Evolutionary conservation across 1,284 basidiomycete genomes (phyloP).

Genomic region (Vanrija humicola): DNA sequence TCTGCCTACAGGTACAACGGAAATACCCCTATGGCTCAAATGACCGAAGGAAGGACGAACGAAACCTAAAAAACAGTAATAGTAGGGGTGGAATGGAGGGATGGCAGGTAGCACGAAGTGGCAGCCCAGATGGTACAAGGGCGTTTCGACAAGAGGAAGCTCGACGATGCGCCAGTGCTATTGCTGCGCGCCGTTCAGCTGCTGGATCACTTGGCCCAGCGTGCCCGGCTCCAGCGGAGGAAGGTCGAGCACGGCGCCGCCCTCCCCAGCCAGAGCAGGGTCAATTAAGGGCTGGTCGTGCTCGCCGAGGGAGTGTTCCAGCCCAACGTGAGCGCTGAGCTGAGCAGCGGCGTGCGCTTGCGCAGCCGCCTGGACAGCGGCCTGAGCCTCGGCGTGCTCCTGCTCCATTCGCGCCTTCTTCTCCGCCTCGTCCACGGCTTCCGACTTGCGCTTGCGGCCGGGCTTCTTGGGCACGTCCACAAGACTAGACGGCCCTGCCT

Average conservation of each 20-base stretch:
- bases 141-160: background rate
- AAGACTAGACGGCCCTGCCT: constrained; percentile 2
- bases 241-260: constrained; percentile 9
- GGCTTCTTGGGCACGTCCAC: constrained; percentile 13
- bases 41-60: background rate
- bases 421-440: constrained; percentile 11
- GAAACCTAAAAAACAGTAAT: background rate
- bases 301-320: background rate
- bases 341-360: constrained; percentile 7
- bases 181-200: constrained; percentile 15
- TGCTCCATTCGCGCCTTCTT: constrained; percentile 17
- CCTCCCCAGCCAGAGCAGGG: background rate
- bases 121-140: background rate
- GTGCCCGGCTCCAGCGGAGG: constrained; percentile 14
- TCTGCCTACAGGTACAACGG: background rate
- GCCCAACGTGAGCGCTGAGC: constrained; percentile 4
- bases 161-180: background rate
- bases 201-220: constrained; percentile 22
- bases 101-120: too few species aligned
- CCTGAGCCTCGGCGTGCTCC: constrained; percentile 7
- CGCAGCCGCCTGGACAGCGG: constrained; percentile 12
- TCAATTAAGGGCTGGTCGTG: background rate
- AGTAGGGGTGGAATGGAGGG: background rate
- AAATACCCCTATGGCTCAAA: background rate
- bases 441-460: constrained; percentile 18